Percentiles rank a stretch among this genome's conserved stretches.
Conservation (phyloP, 495 filamentous ascomycete species). For the Thermothielavioides terrestris region DNA sequence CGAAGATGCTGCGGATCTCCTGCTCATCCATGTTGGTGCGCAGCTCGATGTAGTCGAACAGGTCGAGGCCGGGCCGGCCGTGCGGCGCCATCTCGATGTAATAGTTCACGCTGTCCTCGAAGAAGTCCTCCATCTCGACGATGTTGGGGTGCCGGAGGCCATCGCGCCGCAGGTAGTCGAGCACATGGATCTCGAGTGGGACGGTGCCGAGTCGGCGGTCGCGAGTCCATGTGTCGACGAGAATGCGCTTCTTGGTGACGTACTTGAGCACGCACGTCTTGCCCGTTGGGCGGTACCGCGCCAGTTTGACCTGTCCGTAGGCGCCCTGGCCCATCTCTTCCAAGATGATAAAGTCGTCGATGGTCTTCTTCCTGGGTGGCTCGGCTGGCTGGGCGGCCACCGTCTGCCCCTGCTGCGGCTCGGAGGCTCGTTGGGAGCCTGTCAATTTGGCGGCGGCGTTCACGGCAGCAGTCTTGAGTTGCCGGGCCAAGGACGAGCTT, state of each 20-base stretch:
- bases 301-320: constrained; percentile 95
- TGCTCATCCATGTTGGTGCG: constrained; percentile 92
- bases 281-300: constrained; percentile 70
- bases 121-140: constrained; percentile 97
- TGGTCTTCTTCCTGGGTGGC: constrained; percentile 59
- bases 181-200: constrained; percentile 92
- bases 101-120: constrained; percentile 96
- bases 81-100: constrained; percentile 99
- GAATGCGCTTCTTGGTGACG: constrained; percentile 91
- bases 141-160: constrained; percentile 89
- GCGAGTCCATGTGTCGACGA: constrained; percentile 97
- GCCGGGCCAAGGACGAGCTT: constrained; percentile 63
- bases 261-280: constrained; percentile 95
- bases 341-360: constrained; percentile 82
- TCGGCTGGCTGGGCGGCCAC: constrained; percentile 15
- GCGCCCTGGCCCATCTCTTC: constrained; percentile 99
- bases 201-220: constrained; percentile 94
- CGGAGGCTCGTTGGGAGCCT: constrained; percentile 20
- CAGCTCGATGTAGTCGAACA: constrained; percentile 98
- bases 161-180: constrained; percentile 85
- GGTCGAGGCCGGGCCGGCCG: constrained; percentile 93
- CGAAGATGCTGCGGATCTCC: constrained; percentile 90
- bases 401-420: constrained; percentile 23
- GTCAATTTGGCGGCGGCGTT: constrained; percentile 41
- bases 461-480: constrained; percentile 61